Evolutionary conservation across 202 grass and related monocot genomes (phyloP).

Genomic region (Musa balbisiana): DNA sequence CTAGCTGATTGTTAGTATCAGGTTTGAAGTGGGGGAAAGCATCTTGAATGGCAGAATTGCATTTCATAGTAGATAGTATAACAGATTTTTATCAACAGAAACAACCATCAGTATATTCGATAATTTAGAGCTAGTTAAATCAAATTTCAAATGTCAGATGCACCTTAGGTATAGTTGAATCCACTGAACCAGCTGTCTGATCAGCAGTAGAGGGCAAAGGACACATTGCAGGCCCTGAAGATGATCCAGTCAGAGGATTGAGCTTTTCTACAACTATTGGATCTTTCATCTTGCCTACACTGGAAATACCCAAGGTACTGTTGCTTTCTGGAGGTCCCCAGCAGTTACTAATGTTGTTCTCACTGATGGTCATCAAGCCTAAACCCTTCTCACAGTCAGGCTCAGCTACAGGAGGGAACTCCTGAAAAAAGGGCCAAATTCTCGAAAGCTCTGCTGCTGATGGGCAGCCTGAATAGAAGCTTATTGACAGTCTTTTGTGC

Average conservation of each 20-base stretch:
- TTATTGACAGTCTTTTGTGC: neutral
- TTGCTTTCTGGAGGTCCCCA: neutral
- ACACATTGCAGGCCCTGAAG: neutral
- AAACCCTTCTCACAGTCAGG: neutral
- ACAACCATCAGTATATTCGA: neutral
- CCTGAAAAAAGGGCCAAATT: conserved; percentile 14
- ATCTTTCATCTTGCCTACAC: neutral
- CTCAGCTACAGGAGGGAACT: neutral
- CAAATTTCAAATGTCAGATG: neutral
- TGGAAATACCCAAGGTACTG: neutral
- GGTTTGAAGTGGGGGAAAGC: too few relatives aligned
- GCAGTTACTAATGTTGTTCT: neutral
- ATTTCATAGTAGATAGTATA: too few relatives aligned
- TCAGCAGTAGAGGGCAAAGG: neutral
- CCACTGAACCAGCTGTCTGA: neutral
- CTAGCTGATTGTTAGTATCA: too few relatives aligned
- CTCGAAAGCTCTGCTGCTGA: conserved; percentile 5
- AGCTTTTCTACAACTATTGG: neutral
- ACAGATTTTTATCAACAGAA: neutral
- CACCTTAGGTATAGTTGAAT: neutral
- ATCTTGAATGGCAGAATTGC: too few relatives aligned
- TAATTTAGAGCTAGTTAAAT: neutral
- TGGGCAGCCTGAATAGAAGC: conserved; percentile 11
- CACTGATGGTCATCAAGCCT: neutral
- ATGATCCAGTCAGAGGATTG: neutral